Percentiles rank a stretch among this genome's conserved stretches.
Evolutionary conservation across 345 rosid genomes (phyloP).

Genomic region (Excoecaria agallocha): DNA sequence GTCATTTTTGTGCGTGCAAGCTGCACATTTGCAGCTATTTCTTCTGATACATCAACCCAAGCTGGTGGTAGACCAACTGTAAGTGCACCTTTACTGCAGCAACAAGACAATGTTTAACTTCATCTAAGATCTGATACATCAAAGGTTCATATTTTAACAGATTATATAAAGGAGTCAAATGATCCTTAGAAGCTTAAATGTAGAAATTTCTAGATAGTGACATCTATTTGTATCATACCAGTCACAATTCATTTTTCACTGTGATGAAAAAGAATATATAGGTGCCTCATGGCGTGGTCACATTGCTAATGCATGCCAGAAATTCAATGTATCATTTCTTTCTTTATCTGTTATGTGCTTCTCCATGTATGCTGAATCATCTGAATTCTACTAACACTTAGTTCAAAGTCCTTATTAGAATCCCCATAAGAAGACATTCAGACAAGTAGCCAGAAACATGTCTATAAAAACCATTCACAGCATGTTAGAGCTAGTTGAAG

Average conservation of each 20-base stretch:
- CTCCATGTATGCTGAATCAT: neutral
- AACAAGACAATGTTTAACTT: slow-evolving; percentile 18
- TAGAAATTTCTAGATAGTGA: slow-evolving; percentile 6
- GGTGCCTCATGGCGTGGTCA: neutral
- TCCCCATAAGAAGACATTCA: neutral
- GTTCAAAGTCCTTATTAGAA: neutral
- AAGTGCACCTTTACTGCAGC: slow-evolving; percentile 69
- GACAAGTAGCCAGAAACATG: neutral
- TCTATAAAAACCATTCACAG: neutral
- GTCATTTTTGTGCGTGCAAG: slow-evolving; percentile 67
- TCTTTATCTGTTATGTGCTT: neutral
- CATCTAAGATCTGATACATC: neutral
- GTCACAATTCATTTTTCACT: neutral
- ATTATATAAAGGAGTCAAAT: neutral
- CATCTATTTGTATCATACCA: neutral
- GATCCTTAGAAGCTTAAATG: slow-evolving; percentile 1
- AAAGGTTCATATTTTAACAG: slow-evolving; percentile 4
- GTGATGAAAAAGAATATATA: neutral
- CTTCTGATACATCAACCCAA: slow-evolving; percentile 98
- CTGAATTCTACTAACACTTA: neutral
- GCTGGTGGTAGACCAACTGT: slow-evolving; percentile 88
- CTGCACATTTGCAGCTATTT: slow-evolving; percentile 74
- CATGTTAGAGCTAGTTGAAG: neutral
- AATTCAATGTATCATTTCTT: neutral
- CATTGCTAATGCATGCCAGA: neutral